Evolutionary conservation across 83 land plant genomes (phyloP).

Genomic region (Diphasiastrum complanatum): DNA sequence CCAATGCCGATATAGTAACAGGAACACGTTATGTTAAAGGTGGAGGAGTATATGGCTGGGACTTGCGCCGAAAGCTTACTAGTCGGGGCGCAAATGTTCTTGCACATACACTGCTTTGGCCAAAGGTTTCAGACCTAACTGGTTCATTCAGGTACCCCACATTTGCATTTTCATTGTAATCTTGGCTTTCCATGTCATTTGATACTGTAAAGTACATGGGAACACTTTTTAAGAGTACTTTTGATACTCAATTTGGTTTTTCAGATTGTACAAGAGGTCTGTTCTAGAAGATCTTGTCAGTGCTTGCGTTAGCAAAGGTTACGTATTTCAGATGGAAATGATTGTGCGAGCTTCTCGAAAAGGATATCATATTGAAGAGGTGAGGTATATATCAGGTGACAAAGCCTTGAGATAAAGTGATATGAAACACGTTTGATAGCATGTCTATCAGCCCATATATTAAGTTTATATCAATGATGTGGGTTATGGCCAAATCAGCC

Average conservation of each 20-base stretch:
- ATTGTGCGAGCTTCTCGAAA: slow-evolving; percentile 89
- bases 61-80: slow-evolving; percentile 81
- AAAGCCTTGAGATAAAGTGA: no score
- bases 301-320: slow-evolving; percentile 84
- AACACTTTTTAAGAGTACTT: not conserved
- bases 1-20: slow-evolving; percentile 84
- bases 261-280: slow-evolving; percentile 67
- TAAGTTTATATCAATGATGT: no score
- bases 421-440: no score
- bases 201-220: not conserved
- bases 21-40: slow-evolving; percentile 85
- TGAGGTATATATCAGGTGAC: slow-evolving; percentile 18
- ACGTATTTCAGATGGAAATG: slow-evolving; percentile 98
- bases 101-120: slow-evolving; percentile 91
- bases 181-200: not conserved
- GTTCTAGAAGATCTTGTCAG: slow-evolving; percentile 77
- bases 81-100: slow-evolving; percentile 97
- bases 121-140: slow-evolving; percentile 89
- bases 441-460: no score
- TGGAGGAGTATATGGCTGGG: slow-evolving; percentile 98
- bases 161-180: no score
- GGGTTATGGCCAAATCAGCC: no score
- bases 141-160: slow-evolving; percentile 97
- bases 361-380: slow-evolving; percentile 87
- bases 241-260: not conserved